Evolutionary conservation across 1,284 basidiomycete genomes (phyloP), one percentile per base, ranked within the genome.

Genomic region (Ustilago tritici): DNA sequence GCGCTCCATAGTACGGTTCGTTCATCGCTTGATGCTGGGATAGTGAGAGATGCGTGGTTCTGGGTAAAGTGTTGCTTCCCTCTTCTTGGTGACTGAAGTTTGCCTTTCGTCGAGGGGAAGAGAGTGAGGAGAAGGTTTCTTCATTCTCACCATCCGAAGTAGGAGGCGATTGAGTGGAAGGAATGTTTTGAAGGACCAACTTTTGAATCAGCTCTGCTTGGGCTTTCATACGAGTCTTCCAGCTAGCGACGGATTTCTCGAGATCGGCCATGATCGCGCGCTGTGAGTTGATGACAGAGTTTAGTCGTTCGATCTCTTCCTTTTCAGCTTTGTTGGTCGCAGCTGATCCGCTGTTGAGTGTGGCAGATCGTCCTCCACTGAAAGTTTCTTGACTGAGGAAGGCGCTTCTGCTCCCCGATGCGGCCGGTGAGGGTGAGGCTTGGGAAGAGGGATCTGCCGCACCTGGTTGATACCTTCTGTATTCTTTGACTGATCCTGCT

Each of bases 231-330:
- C 76, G 54, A 14, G 50, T 59, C 63, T 84, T 82, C 82, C 82
- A 84, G 12, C 62, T 63, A 1, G 72, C 79, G 8, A 84, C 82
- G 38, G 78, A 77, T 3, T 57, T 60, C 54, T 84, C 82, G 9
- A 84, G 61, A 38, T 84, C 82, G 5, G 81, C 57, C 82, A 84
- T 84, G 52, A 84, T 65, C 10, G 68, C 67, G 11, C 82, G 67
- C 56, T 84, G 82, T 40, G 65, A 70, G 17, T 46, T 49, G 57
- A 84, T 82, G 7, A 84, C 82, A 3, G 70, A 67, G 38, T 84
- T 84, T 32, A 84, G 55, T 7, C 82, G 60, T n/a, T 70, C 66
- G 59, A 84, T 82, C 67, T 84, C 82, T 50, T 78, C 75, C 36
- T 62, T 66, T 43, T 84, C 81, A 14, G 74, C 70, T 15, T 49